Percentiles rank a stretch among this genome's conserved stretches.
Conservation (phyloP, 2,329 filamentous ascomycete species). For the Ilyonectria robusta region DNA sequence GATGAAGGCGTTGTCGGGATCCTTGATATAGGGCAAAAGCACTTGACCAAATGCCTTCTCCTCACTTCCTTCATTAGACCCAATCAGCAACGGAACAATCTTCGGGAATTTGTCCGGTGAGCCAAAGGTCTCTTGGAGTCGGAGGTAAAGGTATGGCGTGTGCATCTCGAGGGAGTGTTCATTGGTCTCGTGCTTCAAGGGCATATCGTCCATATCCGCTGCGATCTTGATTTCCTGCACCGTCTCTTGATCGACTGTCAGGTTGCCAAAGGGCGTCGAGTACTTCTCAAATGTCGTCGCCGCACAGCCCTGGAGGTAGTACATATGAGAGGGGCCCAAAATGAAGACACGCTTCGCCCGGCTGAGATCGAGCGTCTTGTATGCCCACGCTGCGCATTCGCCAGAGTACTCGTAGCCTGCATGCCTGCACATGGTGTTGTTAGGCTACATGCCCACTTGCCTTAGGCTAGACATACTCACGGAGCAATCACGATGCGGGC, state of each 20-base stretch:
- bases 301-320: constrained; percentile 83
- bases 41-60: constrained; percentile 79
- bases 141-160: constrained; percentile 91
- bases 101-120: constrained; percentile 73
- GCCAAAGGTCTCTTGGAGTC: constrained; percentile 68
- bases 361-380: constrained; percentile 87
- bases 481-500: constrained; percentile 93
- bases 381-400: constrained; percentile 93
- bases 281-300: constrained; percentile 81
- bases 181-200: constrained; percentile 68
- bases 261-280: constrained; percentile 80
- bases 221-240: constrained; percentile 63
- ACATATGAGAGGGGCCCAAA: constrained; percentile 92
- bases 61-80: constrained; percentile 74
- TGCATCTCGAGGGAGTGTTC: constrained; percentile 99
- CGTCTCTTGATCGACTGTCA: constrained; percentile 74
- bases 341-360: constrained; percentile 90
- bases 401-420: constrained; percentile 96
- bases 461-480: constrained; percentile 67
- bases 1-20: constrained; percentile 85
- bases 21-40: constrained; percentile 83
- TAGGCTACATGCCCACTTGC: not conserved
- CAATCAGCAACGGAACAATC: constrained; percentile 89
- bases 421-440: constrained; percentile 70
- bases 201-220: constrained; percentile 67